Conservation (phyloP, 2,329 filamentous ascomycete species). For the Podosphaera fusca region DNA sequence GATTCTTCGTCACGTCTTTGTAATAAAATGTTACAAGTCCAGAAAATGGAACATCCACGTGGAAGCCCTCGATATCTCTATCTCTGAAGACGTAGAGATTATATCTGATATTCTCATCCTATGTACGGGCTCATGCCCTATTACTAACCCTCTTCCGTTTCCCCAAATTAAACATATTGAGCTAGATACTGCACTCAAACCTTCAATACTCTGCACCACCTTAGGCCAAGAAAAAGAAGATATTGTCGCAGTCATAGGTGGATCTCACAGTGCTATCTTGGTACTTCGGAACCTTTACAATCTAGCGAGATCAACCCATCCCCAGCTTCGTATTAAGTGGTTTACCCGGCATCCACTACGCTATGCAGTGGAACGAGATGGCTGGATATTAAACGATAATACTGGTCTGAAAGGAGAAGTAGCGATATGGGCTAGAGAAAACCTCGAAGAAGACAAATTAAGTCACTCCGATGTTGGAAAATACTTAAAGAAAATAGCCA, state of each 20-base stretch:
- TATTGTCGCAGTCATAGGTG: conserved; percentile 34
- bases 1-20: background rate
- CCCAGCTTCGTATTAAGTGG: conserved; percentile 33
- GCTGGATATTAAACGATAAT: conserved; percentile 41
- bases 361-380: conserved; percentile 37
- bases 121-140: conserved; percentile 31
- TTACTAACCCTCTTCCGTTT: conserved; percentile 21
- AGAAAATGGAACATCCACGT: conserved; percentile 18
- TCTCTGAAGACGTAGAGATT: conserved; percentile 2
- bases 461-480: conserved; percentile 12
- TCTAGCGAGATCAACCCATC: conserved; percentile 27
- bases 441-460: conserved; percentile 30
- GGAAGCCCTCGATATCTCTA: conserved; percentile 4
- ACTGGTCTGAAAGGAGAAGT: conserved; percentile 40
- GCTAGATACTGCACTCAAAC: conserved; percentile 32
- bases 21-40: conserved; percentile 1
- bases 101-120: conserved; percentile 22
- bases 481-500: conserved; percentile 12
- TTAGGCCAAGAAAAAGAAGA: conserved; percentile 18
- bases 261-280: conserved; percentile 39
- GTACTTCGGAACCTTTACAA: conserved; percentile 36
- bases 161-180: conserved; percentile 21
- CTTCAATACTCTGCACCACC: conserved; percentile 22
- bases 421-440: conserved; percentile 32
- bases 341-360: conserved; percentile 35